Base-by-base conservation (phyloP, 2,329 filamentous ascomycete genomes). In the Orbilia javanica region DNA sequence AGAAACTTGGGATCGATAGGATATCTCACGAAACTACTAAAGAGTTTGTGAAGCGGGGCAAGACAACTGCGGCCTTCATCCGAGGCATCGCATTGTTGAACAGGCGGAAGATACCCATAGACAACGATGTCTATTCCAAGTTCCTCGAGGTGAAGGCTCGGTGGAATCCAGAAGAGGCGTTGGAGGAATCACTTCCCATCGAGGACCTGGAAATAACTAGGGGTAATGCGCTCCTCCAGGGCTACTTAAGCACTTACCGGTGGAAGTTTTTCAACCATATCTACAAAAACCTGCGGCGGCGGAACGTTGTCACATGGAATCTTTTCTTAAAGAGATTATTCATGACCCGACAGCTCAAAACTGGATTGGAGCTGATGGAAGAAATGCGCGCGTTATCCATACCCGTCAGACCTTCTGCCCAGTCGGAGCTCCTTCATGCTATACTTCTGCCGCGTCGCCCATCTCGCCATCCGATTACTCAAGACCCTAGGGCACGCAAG, bases 381-480 rank as follows among this genome's bases (percentile, higher is more conserved):
- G 66, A 80, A 22, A 79, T 82, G 73, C 68, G 79, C 6, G 57
- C 65, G 15, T 68, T 74, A 39, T 65, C 70, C 4, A 77, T 80
- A n/a, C 44, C 71, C 18, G 67, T 80, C 55, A 62, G 70, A 20
- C 74, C 80, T 11, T 53, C 79, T 4, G 71, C 66, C 1, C 79
- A 80, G 20, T 66, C 69, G 18, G 79, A 81, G 55, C 76, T 82
- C 48, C 57, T 80, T 48, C 34, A 52, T 6, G 71, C 65, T 0
- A 48, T 81, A n/a, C 79, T 82, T 31, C 64, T 70, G 15, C 80
- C 80, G 4, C 80, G 81, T 18, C 70, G 69, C 13, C 67, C 44
- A 10, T 67, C 72, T 10, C 63, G 75, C 25, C 66, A 69, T 60
- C 81, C 80, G 46, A 60, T 71, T 65, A 75, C 78, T 46, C 50